Conservation (phyloP, 2,329 filamentous ascomycete species). For the Aspergillus candidus region DNA sequence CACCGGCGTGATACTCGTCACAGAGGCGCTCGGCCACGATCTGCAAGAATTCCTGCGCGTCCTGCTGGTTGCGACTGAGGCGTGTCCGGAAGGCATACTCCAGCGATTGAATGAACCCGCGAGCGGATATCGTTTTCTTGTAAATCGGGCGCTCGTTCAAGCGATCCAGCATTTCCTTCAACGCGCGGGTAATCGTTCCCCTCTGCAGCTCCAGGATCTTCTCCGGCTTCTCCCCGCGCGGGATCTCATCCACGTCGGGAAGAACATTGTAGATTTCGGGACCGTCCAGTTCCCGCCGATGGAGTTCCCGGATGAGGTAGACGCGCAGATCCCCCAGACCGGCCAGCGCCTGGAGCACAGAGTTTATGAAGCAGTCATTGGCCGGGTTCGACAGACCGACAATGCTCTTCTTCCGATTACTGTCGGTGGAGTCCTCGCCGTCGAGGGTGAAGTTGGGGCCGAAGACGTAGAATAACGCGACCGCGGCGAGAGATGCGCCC, state of each 20-base stretch:
- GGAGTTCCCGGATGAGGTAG: conserved; percentile 87
- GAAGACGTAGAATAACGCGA: conserved; percentile 95
- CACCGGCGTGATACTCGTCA: conserved; percentile 87
- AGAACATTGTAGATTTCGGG: conserved; percentile 65
- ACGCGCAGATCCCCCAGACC: conserved; percentile 81
- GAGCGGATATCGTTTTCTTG: conserved; percentile 85
- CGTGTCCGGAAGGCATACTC: conserved; percentile 82
- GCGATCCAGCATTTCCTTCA: conserved; percentile 88
- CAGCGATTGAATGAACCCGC: conserved; percentile 73
- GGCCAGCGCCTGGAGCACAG: conserved; percentile 85
- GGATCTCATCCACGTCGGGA: conserved; percentile 39
- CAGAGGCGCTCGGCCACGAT: conserved; percentile 85
- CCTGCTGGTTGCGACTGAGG: conserved; percentile 91
- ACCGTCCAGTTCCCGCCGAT: conserved; percentile 74
- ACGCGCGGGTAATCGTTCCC: conserved; percentile 73
- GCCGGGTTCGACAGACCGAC: conserved; percentile 85
- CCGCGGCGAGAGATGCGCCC: conserved; percentile 87
- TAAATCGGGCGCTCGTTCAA: conserved; percentile 91
- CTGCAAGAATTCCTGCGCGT: conserved; percentile 95
- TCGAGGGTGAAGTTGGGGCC: conserved; percentile 96
- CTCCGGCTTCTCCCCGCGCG: conserved; percentile 38
- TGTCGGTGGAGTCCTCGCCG: conserved; percentile 58
- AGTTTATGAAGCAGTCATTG: conserved; percentile 97
- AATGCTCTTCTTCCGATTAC: conserved; percentile 71
- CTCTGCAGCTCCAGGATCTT: conserved; percentile 60